phyloP scores from a whole-genome alignment of 2,329 filamentous ascomycete species.

The Moelleriella libera region DNA sequence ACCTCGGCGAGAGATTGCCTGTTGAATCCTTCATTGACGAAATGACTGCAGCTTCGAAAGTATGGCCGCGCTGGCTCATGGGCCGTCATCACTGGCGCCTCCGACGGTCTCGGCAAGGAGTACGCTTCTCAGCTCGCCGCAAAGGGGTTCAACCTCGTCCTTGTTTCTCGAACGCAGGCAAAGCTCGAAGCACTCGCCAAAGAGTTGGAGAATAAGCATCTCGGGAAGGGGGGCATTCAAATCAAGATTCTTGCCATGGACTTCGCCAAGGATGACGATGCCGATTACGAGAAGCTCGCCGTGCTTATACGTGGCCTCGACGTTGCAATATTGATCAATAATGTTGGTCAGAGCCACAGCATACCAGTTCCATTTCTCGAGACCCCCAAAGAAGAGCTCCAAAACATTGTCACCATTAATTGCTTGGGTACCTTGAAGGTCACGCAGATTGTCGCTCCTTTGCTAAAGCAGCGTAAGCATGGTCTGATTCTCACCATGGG shows the following conservation, averaged over 20 bases:
- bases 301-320: slow-evolving; percentile 59
- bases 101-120: slow-evolving; percentile 93
- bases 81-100: slow-evolving; percentile 89
- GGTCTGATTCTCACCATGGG: slow-evolving; percentile 95
- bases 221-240: slow-evolving; percentile 40
- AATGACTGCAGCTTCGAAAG: slow-evolving; percentile 53
- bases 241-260: slow-evolving; percentile 83
- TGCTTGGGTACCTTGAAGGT: slow-evolving; percentile 80
- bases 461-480: slow-evolving; percentile 69
- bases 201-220: slow-evolving; percentile 60
- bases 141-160: slow-evolving; percentile 87
- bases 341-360: slow-evolving; percentile 86
- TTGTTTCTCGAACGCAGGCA: slow-evolving; percentile 87
- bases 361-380: slow-evolving; percentile 83
- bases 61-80: slow-evolving; percentile 88
- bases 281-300: slow-evolving; percentile 65
- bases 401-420: slow-evolving; percentile 90
- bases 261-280: slow-evolving; percentile 65
- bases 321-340: slow-evolving; percentile 84
- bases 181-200: slow-evolving; percentile 69
- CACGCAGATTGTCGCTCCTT: slow-evolving; percentile 72
- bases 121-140: slow-evolving; percentile 80
- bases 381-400: slow-evolving; percentile 66
- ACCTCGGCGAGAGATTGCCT: not conserved
- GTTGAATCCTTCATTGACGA: not conserved